Evolutionary conservation across 2,329 filamentous ascomycete species (phyloP).

Genomic region (Allantophomopsis cytisporea): DNA sequence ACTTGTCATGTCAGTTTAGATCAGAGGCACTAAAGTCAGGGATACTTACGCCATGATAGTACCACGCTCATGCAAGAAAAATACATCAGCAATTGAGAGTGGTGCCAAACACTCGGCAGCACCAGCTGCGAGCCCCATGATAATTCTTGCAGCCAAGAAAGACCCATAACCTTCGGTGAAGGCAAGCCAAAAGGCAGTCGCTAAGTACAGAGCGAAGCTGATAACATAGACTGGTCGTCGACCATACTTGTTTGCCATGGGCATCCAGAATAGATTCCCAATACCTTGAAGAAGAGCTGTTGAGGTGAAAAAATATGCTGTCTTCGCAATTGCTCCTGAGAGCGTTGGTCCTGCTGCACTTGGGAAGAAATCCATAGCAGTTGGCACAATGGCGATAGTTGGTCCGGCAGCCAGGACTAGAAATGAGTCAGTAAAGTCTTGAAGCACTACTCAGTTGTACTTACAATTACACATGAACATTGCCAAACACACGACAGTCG

Average conservation of each 20-base stretch:
- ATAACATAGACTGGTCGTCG: conserved; percentile 1
- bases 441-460: too few relatives aligned
- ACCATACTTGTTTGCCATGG: conserved; percentile 1
- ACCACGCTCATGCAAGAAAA: conserved; percentile 43
- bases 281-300: neutral
- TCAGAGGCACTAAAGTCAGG: neutral
- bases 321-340: conserved; percentile 5
- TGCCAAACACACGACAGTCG: conserved; percentile 32
- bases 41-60: conserved; percentile 19
- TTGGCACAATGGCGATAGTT: neutral
- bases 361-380: conserved; percentile 1
- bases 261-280: conserved; percentile 2
- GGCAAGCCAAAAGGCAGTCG: neutral
- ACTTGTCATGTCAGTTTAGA: neutral
- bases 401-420: conserved; percentile 1
- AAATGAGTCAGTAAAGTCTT: too few relatives aligned
- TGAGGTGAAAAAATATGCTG: conserved; percentile 1
- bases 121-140: neutral
- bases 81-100: conserved; percentile 41
- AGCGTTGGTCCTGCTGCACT: conserved; percentile 14
- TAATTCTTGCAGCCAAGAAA: neutral
- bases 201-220: neutral
- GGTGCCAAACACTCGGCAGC: conserved; percentile 42
- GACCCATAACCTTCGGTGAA: neutral
- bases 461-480: conserved; percentile 31